phyloP scores from a whole-genome alignment of 768 basidiomycete species.

The Suillus alpinus region DNA sequence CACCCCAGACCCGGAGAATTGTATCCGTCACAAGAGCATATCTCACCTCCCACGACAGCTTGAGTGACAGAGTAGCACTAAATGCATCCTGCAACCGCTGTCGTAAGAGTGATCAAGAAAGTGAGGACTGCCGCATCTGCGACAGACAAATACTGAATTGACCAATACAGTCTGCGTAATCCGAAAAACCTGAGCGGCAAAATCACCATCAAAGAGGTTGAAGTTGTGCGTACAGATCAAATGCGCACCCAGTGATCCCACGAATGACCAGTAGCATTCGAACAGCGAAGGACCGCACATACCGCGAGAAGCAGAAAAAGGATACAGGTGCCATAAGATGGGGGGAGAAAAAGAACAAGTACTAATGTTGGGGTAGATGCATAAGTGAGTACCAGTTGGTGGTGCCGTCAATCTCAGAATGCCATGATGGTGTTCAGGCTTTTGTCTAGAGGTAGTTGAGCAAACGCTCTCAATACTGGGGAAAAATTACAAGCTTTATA shows the following conservation, averaged over 20 bases:
- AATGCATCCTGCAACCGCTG: slow-evolving; percentile 48
- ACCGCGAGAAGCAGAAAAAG: neutral
- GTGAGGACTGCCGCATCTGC: slow-evolving; percentile 77
- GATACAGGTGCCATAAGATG: neutral
- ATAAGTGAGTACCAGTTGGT: no score
- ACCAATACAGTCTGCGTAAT: slow-evolving; percentile 65
- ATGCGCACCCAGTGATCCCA: slow-evolving; percentile 56
- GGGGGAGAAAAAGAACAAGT: neutral
- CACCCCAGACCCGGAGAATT: no score
- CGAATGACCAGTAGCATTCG: slow-evolving; percentile 34
- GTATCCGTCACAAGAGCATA: neutral
- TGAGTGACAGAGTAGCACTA: slow-evolving; percentile 45
- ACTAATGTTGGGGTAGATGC: neutral
- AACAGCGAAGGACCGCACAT: no score
- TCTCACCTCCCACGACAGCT: slow-evolving; percentile 50
- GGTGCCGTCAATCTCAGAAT: neutral
- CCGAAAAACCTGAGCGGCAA: slow-evolving; percentile 61
- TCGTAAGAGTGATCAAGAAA: slow-evolving; percentile 69
- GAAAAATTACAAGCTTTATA: neutral
- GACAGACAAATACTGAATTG: slow-evolving; percentile 70
- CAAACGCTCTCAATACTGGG: neutral
- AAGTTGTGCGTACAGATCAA: neutral
- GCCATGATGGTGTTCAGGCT: neutral
- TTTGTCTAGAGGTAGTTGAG: neutral
- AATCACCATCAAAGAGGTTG: neutral